Evolutionary conservation across 2,329 filamentous ascomycete species (phyloP).

Genomic region (Claviceps digitariae): DNA sequence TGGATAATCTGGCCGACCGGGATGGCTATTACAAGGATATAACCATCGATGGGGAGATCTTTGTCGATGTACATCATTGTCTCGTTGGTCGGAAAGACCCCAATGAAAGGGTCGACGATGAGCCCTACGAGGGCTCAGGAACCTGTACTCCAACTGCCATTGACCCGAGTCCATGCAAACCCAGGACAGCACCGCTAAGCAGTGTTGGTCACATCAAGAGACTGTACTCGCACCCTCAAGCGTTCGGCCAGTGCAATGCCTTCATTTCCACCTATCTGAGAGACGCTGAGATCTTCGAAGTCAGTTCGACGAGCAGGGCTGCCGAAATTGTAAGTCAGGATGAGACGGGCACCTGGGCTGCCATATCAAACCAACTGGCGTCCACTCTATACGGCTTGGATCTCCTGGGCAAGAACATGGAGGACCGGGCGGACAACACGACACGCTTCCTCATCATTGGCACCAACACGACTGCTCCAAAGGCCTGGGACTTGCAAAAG

Average conservation of each 20-base stretch:
- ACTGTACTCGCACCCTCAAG: conserved; percentile 89
- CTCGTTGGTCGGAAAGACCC: conserved; percentile 46
- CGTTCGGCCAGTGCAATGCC: conserved; percentile 75
- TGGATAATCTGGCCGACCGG: conserved; percentile 77
- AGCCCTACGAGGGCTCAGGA: conserved; percentile 24
- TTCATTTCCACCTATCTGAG: conserved; percentile 62
- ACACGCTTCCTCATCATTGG: conserved; percentile 64
- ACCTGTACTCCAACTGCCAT: conserved; percentile 35
- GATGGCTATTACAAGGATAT: conserved; percentile 51
- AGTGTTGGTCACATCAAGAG: conserved; percentile 52
- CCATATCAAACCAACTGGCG: conserved; percentile 65
- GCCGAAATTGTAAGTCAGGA: conserved; percentile 61
- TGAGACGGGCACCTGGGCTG: conserved; percentile 48
- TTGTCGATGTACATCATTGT: conserved; percentile 79
- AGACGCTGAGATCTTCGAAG: conserved; percentile 66
- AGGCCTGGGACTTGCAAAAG: conserved; percentile 14
- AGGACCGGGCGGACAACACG: conserved; percentile 63
- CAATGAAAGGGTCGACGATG: conserved; percentile 16
- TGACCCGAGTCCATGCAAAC: conserved; percentile 30
- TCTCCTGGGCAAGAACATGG: conserved; percentile 54
- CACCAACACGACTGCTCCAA: conserved; percentile 15
- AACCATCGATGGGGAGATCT: conserved; percentile 68
- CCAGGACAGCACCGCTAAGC: conserved; percentile 32
- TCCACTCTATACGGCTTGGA: conserved; percentile 54
- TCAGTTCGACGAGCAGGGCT: conserved; percentile 72